Percentiles rank a stretch among this genome's conserved stretches.
Evolutionary conservation across 805 yeast species (phyloP).

Genomic region (Phaffomyces antillensis): DNA sequence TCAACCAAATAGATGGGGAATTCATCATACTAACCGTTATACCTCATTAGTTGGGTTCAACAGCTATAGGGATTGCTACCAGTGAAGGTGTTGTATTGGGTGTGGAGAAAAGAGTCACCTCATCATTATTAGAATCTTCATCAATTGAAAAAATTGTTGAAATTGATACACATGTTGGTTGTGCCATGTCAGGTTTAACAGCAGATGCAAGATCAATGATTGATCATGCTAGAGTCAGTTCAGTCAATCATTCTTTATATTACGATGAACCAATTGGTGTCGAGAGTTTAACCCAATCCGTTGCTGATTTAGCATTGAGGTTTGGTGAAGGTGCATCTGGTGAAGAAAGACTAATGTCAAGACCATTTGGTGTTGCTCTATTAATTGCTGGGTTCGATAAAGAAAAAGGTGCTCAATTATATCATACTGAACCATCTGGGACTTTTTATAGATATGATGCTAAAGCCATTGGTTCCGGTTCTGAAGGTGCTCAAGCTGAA

Average conservation of each 20-base stretch:
- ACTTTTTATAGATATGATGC: conserved; percentile 97
- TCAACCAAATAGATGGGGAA: neutral
- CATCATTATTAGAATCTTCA: conserved; percentile 81
- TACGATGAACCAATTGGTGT: conserved; percentile 90
- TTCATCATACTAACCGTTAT: conserved; percentile 1
- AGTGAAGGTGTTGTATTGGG: conserved; percentile 94
- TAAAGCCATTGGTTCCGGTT: conserved; percentile 97
- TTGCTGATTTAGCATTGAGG: conserved; percentile 92
- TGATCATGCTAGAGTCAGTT: conserved; percentile 91
- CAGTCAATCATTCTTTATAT: conserved; percentile 81
- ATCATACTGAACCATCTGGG: conserved; percentile 99
- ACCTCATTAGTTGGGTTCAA: conserved; percentile 59
- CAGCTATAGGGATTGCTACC: conserved; percentile 95
- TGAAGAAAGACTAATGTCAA: conserved; percentile 84
- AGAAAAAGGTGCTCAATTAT: conserved; percentile 91
- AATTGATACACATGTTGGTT: conserved; percentile 88
- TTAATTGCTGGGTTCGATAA: conserved; percentile 91
- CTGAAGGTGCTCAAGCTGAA: conserved; percentile 98
- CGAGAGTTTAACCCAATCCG: conserved; percentile 91
- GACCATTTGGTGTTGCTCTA: conserved; percentile 98
- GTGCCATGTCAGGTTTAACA: conserved; percentile 98
- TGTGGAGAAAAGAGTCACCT: conserved; percentile 95
- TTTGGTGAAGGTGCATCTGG: conserved; percentile 98
- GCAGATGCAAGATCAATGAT: conserved; percentile 99
- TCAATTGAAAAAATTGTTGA: conserved; percentile 96